Evolutionary conservation across 495 filamentous ascomycete species (phyloP), one percentile per base, ranked within the genome.

Genomic region (Ramalina intermedia): DNA sequence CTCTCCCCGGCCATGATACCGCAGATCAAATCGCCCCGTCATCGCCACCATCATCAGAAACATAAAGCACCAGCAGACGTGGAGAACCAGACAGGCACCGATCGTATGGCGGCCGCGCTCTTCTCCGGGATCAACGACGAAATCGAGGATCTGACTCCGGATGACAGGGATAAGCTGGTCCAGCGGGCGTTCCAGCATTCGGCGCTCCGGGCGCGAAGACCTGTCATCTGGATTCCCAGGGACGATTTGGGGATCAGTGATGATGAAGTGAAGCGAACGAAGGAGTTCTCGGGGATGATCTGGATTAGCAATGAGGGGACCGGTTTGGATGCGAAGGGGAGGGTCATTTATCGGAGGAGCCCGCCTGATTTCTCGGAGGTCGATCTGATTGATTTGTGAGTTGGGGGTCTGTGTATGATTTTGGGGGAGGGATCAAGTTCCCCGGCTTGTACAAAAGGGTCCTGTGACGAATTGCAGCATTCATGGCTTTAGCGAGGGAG

Each of bases 291-390:
- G 53, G 74, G 81, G 56, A 78, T 87, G 58, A 81, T 98, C 47
- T 96, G 90, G 86, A 85, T 96, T 59, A 89, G 82, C 57, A 98
- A 96, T 64, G 81, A 91, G 63, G 86, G 85, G 51, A 83, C 88
- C 36, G 85, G 84, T 18, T 68, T 96, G 52, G 87, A 95, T 66
- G 79, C 78, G 47, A 89, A 85, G 64, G 79, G 74, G 37, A 76
- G 82, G 45, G 87, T 94, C n/a, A 75, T 94, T 39, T 98, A 94
- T 66, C 78, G 81, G 58, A 74, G 80, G 55, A 83, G 83, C 59
- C 91, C 91, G 43, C 91, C 91, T 12, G 91, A 98, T 66, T 94
- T 94, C 63, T 87, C 82, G 4, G 83, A 90, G 64, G 71, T 87
- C 46, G 90, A 96, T 70, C 67, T 95, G 51, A 93, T 96, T 63